Conservation (phyloP, 441 rosid genomes). For the Erodium trifolium region DNA sequence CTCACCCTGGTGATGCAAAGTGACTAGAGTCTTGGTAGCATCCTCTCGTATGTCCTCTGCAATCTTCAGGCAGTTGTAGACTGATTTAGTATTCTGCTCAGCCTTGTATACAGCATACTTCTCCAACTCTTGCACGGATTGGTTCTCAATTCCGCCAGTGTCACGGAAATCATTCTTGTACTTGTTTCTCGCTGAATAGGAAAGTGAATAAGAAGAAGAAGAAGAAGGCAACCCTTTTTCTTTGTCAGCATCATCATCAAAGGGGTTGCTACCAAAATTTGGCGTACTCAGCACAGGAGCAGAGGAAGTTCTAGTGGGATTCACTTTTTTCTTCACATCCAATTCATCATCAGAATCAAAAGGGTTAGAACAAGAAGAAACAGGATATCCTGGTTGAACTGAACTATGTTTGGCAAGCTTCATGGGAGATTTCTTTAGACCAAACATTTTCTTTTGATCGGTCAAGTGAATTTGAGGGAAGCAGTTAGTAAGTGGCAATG, state of each 20-base stretch:
- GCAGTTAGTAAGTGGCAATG: not conserved
- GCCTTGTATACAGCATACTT: slow-evolving; percentile 67
- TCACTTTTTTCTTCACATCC: slow-evolving; percentile 36
- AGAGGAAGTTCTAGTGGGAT: slow-evolving; percentile 43
- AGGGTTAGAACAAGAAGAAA: slow-evolving; percentile 51
- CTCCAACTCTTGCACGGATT: slow-evolving; percentile 77
- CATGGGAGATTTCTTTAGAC: slow-evolving; percentile 45
- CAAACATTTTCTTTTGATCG: slow-evolving; percentile 37
- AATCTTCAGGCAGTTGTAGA: slow-evolving; percentile 64
- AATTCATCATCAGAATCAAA: slow-evolving; percentile 69
- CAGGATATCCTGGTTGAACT: not conserved
- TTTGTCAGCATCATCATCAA: slow-evolving; percentile 34
- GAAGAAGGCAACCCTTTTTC: slow-evolving; percentile 26
- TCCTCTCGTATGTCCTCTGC: slow-evolving; percentile 78
- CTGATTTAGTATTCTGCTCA: slow-evolving; percentile 75
- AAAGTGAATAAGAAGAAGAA: slow-evolving; percentile 26
- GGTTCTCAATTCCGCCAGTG: slow-evolving; percentile 69
- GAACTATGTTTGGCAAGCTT: slow-evolving; percentile 34
- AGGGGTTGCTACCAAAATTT: slow-evolving; percentile 41
- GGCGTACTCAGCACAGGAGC: slow-evolving; percentile 31
- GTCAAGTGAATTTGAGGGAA: slow-evolving; percentile 10
- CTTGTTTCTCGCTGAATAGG: slow-evolving; percentile 30
- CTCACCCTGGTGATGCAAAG: slow-evolving; percentile 76
- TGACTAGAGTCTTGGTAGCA: slow-evolving; percentile 55
- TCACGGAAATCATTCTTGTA: slow-evolving; percentile 71